Conservation (phyloP, 495 filamentous ascomycete genomes). For the Hyaloscypha hepaticicola region DNA sequence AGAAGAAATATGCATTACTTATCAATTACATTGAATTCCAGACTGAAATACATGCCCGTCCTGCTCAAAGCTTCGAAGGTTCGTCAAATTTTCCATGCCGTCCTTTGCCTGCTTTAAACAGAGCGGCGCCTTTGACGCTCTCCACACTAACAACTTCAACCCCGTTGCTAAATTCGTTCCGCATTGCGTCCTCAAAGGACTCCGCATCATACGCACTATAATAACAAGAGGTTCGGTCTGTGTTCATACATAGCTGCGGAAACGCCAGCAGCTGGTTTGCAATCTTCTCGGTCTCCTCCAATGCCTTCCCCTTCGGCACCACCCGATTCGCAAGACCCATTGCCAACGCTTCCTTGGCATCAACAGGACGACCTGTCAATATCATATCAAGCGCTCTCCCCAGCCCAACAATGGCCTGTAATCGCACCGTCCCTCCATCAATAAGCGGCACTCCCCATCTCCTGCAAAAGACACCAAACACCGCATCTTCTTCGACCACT, state of each 20-base stretch:
- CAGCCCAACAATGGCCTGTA: slow-evolving; percentile 48
- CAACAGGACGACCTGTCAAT: slow-evolving; percentile 46
- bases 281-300: slow-evolving; percentile 43
- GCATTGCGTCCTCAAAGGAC: slow-evolving; percentile 45
- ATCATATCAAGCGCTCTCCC: slow-evolving; percentile 49
- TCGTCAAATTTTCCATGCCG: slow-evolving; percentile 41
- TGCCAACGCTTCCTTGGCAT: slow-evolving; percentile 43
- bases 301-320: slow-evolving; percentile 44
- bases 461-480: slow-evolving; percentile 51
- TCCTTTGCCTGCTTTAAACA: slow-evolving; percentile 43
- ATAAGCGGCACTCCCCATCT: slow-evolving; percentile 51
- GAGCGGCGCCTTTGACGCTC: slow-evolving; percentile 42
- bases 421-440: slow-evolving; percentile 49
- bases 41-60: no score
- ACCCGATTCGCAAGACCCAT: slow-evolving; percentile 52
- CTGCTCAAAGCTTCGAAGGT: no score
- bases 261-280: slow-evolving; percentile 44
- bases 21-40: no score
- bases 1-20: no score
- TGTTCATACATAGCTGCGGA: slow-evolving; percentile 47
- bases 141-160: slow-evolving; percentile 39
- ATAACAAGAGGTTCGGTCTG: slow-evolving; percentile 31
- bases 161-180: slow-evolving; percentile 43
- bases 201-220: slow-evolving; percentile 44
- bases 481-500: slow-evolving; percentile 46